Conservation (phyloP, 169 alveolate species). For the Eimeria maxima region DNA sequence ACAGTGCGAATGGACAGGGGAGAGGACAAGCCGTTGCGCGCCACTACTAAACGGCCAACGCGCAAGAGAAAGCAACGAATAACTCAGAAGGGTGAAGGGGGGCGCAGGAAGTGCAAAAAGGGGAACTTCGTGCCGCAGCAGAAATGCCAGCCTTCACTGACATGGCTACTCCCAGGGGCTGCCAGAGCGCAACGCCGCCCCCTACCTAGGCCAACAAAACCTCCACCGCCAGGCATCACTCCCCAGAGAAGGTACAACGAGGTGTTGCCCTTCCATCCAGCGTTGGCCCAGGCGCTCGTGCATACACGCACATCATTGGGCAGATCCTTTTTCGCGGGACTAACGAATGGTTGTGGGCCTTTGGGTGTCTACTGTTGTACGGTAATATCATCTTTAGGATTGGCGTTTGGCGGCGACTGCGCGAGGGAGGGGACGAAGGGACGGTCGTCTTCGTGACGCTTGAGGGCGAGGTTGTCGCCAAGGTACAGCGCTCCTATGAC, state of each 20-base stretch:
- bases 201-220: conserved; percentile 72
- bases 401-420: conserved; percentile 71
- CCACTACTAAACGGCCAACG: background rate
- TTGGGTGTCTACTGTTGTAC: background rate
- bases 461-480: conserved; percentile 67
- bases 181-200: conserved; percentile 69
- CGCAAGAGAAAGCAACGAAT: conserved; percentile 18
- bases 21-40: background rate
- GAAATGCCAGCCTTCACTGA: conserved; percentile 51
- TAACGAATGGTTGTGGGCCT: background rate
- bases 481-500: conserved; percentile 2
- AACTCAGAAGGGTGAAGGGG: background rate
- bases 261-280: background rate
- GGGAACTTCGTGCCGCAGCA: background rate
- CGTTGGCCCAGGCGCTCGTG: background rate
- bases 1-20: conserved; percentile 6
- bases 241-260: conserved; percentile 54
- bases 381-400: background rate
- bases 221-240: conserved; percentile 74
- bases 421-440: conserved; percentile 35
- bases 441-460: conserved; percentile 58
- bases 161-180: conserved; percentile 80
- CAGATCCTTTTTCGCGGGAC: background rate
- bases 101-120: conserved; percentile 1
- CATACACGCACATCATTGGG: background rate